Evolutionary conservation across 192 early-diverging fungal species (phyloP).

Genomic region (Entophlyctis luteolus): DNA sequence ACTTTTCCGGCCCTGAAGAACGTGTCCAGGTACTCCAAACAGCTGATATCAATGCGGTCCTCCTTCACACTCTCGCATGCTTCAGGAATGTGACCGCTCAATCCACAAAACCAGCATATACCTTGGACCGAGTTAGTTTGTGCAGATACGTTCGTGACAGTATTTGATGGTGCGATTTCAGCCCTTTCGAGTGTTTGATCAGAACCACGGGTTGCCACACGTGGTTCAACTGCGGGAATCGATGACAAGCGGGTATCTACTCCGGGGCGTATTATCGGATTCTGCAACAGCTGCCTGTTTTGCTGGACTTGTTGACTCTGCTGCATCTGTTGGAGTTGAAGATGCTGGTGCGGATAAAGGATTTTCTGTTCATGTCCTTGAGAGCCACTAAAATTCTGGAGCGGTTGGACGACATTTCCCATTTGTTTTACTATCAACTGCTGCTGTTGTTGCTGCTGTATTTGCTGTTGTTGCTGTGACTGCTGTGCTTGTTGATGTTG

Average conservation of each 20-base stretch:
- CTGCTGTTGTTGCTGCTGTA: slow-evolving; percentile 7
- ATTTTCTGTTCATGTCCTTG: background rate
- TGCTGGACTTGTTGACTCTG: slow-evolving; percentile 2
- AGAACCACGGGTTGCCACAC: background rate
- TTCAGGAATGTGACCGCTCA: slow-evolving; percentile 2
- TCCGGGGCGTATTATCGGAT: background rate
- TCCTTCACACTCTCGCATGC: background rate
- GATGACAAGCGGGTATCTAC: background rate
- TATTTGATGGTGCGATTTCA: background rate
- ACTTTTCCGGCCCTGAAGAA: slow-evolving; percentile 3
- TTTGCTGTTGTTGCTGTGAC: background rate
- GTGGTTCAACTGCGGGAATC: background rate
- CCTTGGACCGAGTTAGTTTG: too few relatives aligned
- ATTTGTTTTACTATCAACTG: too few relatives aligned
- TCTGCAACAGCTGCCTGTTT: background rate
- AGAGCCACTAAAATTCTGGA: background rate
- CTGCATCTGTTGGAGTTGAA: background rate
- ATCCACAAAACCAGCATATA: slow-evolving; percentile 21
- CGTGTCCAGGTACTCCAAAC: slow-evolving; percentile 16
- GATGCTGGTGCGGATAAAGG: background rate
- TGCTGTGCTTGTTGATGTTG: slow-evolving; percentile 16
- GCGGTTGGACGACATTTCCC: background rate
- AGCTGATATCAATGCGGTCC: background rate
- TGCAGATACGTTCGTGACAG: too few relatives aligned
- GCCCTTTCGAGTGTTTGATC: background rate